A percentile compares a stretch with the other conserved stretches of the same genome.
Evolutionary conservation across 108 stramenopile genomes (phyloP).

Genomic region (Discostella stelligeroides): DNA sequence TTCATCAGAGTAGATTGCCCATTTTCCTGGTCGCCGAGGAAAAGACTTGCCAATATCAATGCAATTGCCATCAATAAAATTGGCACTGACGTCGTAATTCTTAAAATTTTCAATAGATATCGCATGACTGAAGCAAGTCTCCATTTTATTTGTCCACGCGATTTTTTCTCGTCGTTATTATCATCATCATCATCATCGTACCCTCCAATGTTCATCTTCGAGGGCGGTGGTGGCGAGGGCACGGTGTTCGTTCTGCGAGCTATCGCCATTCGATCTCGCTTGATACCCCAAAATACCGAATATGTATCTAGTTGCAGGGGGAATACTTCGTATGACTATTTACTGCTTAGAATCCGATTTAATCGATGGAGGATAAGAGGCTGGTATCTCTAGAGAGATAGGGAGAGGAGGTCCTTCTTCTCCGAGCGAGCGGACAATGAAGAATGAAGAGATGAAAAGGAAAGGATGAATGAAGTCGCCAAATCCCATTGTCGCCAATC

Average conservation of each 20-base stretch:
- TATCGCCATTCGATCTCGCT: background rate
- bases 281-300: background rate
- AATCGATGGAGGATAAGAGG: too few species aligned
- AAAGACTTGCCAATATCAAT: conserved; percentile 4
- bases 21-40: background rate
- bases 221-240: conserved; percentile 3
- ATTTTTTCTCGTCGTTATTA: conserved; percentile 6
- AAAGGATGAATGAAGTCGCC: too few species aligned
- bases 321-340: too few species aligned
- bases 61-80: background rate
- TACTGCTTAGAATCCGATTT: too few species aligned
- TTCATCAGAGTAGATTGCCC: conserved; percentile 14
- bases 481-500: too few species aligned
- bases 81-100: background rate
- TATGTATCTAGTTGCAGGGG: too few species aligned
- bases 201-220: conserved; percentile 14
- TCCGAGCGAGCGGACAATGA: too few species aligned
- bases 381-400: too few species aligned
- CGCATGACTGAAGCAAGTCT: background rate
- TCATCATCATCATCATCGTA: conserved; percentile 6
- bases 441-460: too few species aligned
- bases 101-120: background rate
- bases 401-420: too few species aligned
- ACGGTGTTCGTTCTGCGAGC: background rate
- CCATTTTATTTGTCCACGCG: conserved; percentile 12